Base-by-base conservation (phyloP, 2,329 filamentous ascomycete genomes). In the Magnaporthiopsis incrustans region DNA sequence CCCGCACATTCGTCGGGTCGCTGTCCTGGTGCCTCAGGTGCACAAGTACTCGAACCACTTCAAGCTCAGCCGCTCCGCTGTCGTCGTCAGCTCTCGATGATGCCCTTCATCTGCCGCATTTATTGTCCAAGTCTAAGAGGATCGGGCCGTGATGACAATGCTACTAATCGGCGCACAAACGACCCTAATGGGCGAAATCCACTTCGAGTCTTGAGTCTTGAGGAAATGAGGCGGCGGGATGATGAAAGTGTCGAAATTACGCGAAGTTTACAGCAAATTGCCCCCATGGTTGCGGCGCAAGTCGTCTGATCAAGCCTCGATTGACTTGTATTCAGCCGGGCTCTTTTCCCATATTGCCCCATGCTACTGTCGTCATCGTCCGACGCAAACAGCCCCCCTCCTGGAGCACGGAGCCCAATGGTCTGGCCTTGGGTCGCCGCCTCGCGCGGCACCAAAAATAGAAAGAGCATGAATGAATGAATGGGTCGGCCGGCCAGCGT, bases 341-440 rank as follows among this genome's bases (percentile, higher is more conserved):
- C 57, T 61, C 67, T 73, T 73, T 71, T 73, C 64, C 71, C 71
- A 73, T 67, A 73, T 71, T 73, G 32, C 22, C 44, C 22, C 18
- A 22, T 25, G 22, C 22, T 25, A 53, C 44, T 25, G 10, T 53
- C 44, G 44, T 53, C 44, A 22, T 11, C 44, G 22, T n/a, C 44
- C 44, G 22, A 25, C 44, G 22, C 44, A 7, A 53, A 22, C 44
- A 11, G 44, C 18, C 14, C 22, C 6, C n/a, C 18, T 53, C 22
- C 18, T 53, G 18, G 44, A 25, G 4, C 38, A 50, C 15, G 38
- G 18, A 30, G 30, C 30, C 30, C 30, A 30, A 22, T 22, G 38
- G 38, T 7, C 38, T 50, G 15, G 15, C 38, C 38, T 22, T 15
- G 15, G 15, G 30, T 30, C 30, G 30, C n/a, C 44, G 44, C 15